A percentile compares a stretch with the other conserved stretches of the same genome.
Conservation (phyloP, 768 basidiomycete species). For the Sporobolomyces phaffii region DNA sequence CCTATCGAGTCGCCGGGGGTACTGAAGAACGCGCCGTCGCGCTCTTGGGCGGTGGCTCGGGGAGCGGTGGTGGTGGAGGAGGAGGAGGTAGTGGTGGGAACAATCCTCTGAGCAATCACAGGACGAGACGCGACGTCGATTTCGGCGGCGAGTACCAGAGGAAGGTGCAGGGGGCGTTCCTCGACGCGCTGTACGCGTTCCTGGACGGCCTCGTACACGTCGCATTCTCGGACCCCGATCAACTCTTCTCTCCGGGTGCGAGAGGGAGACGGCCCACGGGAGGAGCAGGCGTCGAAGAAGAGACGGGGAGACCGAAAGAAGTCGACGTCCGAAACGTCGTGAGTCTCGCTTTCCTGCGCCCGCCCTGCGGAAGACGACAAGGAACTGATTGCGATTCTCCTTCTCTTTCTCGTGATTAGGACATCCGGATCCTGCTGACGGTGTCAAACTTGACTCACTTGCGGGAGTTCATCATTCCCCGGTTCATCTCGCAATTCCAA, state of each 20-base stretch:
- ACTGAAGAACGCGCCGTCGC: constrained; percentile 54
- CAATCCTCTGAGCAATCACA: background rate
- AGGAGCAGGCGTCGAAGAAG: constrained; percentile 9
- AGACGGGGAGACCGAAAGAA: constrained; percentile 34
- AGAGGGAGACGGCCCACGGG: constrained; percentile 26
- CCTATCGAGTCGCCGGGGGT: constrained; percentile 75
- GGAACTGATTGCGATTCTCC: background rate
- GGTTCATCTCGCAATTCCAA: constrained; percentile 73
- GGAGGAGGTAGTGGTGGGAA: background rate
- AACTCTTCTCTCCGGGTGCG: constrained; percentile 15
- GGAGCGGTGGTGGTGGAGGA: background rate
- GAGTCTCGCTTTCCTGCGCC: background rate
- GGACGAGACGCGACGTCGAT: constrained; percentile 14
- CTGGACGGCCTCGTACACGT: constrained; percentile 77
- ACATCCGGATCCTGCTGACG: constrained; percentile 77
- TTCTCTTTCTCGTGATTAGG: constrained; percentile 56
- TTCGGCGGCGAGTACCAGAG: constrained; percentile 60
- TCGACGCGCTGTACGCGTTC: constrained; percentile 77
- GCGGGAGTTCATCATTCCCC: constrained; percentile 63
- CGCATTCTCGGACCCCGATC: constrained; percentile 53
- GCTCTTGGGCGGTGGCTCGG: constrained; percentile 42
- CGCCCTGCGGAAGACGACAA: no score
- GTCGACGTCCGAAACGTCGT: constrained; percentile 37
- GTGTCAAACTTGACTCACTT: constrained; percentile 81
- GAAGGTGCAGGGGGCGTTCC: constrained; percentile 75